phyloP scores from a whole-genome alignment of 768 basidiomycete species.

The Boletellus ananiceps region DNA sequence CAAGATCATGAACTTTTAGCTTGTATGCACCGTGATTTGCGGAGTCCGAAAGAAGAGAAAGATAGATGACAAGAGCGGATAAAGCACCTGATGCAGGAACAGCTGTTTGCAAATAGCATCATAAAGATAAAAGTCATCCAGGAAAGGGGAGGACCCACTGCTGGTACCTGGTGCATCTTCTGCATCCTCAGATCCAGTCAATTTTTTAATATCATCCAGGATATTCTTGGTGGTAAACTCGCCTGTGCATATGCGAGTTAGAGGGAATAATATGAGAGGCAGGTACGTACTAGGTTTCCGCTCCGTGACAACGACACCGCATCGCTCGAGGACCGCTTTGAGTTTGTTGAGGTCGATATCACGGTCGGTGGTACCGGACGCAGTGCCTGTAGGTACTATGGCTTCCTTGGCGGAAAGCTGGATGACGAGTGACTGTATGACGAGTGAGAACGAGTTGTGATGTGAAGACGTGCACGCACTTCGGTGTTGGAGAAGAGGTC shows the following conservation, averaged over 20 bases:
- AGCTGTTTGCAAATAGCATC: constrained; percentile 42
- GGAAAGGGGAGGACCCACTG: constrained; percentile 5
- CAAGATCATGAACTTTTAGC: constrained; percentile 82
- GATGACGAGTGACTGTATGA: constrained; percentile 78
- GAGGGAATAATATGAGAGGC: neutral
- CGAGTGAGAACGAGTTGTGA: neutral
- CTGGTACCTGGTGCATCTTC: constrained; percentile 15
- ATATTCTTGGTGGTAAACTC: constrained; percentile 82
- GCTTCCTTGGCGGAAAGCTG: constrained; percentile 98
- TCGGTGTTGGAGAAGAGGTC: constrained; percentile 95
- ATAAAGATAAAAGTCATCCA: neutral
- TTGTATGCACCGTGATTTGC: constrained; percentile 77
- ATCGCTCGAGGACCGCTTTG: constrained; percentile 81
- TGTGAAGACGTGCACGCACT: constrained; percentile 39
- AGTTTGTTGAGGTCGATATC: constrained; percentile 89
- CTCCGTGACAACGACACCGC: constrained; percentile 86
- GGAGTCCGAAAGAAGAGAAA: constrained; percentile 72
- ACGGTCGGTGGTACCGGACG: constrained; percentile 66
- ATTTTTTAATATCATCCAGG: constrained; percentile 64
- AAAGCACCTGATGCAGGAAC: constrained; percentile 71
- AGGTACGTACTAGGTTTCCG: constrained; percentile 68
- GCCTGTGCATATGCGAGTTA: constrained; percentile 39
- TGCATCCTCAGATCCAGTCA: constrained; percentile 29
- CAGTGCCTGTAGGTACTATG: constrained; percentile 72
- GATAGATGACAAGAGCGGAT: constrained; percentile 77